Conservation (phyloP, 352 stramenopile genomes). For the Phytophthora pseudosyringae region DNA sequence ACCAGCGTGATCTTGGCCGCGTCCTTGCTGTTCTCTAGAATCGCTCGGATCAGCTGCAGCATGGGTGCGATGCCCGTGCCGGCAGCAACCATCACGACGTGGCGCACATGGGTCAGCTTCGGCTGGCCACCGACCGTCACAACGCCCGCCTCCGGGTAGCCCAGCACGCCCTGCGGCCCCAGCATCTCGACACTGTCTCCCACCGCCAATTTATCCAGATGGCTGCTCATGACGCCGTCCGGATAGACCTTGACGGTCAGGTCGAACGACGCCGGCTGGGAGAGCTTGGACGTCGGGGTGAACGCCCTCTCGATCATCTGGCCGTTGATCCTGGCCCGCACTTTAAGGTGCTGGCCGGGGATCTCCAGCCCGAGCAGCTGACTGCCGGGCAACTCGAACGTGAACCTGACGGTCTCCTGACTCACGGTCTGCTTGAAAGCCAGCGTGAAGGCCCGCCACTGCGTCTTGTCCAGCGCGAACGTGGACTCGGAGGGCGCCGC, state of each 20-base stretch:
- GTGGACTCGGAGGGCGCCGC: conserved; percentile 28
- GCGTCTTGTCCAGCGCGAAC: conserved; percentile 63
- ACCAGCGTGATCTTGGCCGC: conserved; percentile 74
- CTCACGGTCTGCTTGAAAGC: conserved; percentile 63
- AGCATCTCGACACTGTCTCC: conserved; percentile 79
- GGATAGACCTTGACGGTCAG: conserved; percentile 83
- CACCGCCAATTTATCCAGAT: conserved; percentile 57
- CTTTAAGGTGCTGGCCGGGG: conserved; percentile 83
- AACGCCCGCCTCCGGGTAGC: conserved; percentile 59
- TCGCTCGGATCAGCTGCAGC: conserved; percentile 78
- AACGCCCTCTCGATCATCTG: conserved; percentile 79
- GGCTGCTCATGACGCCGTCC: conserved; percentile 75
- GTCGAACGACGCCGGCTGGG: conserved; percentile 66
- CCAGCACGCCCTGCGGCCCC: conserved; percentile 67
- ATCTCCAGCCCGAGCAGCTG: conserved; percentile 75
- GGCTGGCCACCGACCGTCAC: conserved; percentile 56
- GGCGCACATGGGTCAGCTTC: conserved; percentile 50
- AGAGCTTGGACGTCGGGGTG: conserved; percentile 81
- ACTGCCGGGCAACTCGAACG: conserved; percentile 69
- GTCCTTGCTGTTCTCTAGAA: conserved; percentile 65
- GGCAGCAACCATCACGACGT: conserved; percentile 79
- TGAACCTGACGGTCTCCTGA: conserved; percentile 71
- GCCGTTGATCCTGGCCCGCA: conserved; percentile 78
- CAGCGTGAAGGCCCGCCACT: conserved; percentile 76
- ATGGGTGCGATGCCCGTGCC: conserved; percentile 85